phyloP scores from a whole-genome alignment of 2,329 filamentous ascomycete species.

The Thyridium curvatum region DNA sequence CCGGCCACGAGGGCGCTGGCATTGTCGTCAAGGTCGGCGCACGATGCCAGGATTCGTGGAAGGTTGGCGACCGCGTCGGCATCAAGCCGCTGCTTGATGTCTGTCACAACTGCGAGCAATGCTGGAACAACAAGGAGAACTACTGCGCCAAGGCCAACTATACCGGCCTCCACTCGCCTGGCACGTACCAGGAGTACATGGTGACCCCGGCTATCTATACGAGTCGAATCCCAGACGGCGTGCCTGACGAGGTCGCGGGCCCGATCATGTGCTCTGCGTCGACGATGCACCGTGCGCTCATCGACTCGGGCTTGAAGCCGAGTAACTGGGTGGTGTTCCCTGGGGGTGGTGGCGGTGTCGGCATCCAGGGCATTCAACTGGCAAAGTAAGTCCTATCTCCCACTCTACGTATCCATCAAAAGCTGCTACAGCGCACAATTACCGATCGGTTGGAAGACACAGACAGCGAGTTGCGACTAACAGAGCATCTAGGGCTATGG shows the following conservation, averaged over 20 bases:
- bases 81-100: constrained; percentile 24
- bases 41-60: constrained; percentile 19
- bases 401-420: too few species aligned
- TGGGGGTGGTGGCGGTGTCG: constrained; percentile 48
- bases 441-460: too few species aligned
- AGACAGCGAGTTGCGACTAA: too few species aligned
- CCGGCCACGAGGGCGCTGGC: constrained; percentile 33
- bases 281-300: constrained; percentile 51
- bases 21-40: constrained; percentile 24
- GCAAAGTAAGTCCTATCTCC: constrained; percentile 17
- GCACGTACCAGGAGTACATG: constrained; percentile 55
- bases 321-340: constrained; percentile 50
- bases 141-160: constrained; percentile 17
- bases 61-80: constrained; percentile 28
- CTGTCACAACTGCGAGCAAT: constrained; percentile 28
- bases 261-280: constrained; percentile 55
- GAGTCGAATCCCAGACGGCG: constrained; percentile 40
- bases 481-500: constrained; percentile 35
- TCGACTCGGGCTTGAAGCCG: constrained; percentile 39
- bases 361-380: constrained; percentile 50
- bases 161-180: constrained; percentile 15
- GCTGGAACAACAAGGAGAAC: constrained; percentile 23
- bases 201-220: constrained; percentile 47
- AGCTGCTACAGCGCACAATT: too few species aligned
- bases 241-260: constrained; percentile 44